A percentile compares a stretch with the other conserved stretches of the same genome.
Conservation (phyloP, 108 stramenopile genomes). For the Cyclostephanos invisitatus region DNA sequence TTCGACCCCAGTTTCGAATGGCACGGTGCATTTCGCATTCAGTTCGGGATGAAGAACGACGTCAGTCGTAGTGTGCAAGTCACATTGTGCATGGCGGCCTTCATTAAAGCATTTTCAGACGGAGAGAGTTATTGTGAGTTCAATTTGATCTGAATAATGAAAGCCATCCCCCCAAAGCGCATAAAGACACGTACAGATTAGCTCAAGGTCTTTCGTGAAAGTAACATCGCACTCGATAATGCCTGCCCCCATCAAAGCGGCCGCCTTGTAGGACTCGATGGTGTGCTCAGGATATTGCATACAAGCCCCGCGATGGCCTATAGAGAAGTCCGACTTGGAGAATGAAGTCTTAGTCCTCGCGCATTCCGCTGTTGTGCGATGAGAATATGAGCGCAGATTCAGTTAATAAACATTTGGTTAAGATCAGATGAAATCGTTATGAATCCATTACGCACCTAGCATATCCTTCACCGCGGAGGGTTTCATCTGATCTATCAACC, state of each 20-base stretch:
- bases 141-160: background rate
- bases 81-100: constrained; percentile 72
- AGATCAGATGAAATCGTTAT: too few relatives aligned
- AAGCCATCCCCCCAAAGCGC: too few relatives aligned
- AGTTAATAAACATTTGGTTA: too few relatives aligned
- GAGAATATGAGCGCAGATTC: background rate
- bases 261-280: constrained; percentile 53
- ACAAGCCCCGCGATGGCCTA: constrained; percentile 78
- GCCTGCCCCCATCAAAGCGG: constrained; percentile 59
- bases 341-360: constrained; percentile 42
- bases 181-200: constrained; percentile 47
- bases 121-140: background rate
- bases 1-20: constrained; percentile 44
- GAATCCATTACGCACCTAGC: constrained; percentile 48
- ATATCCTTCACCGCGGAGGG: constrained; percentile 47
- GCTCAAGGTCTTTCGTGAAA: constrained; percentile 68
- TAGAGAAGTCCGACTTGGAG: constrained; percentile 57
- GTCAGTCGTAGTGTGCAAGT: constrained; percentile 75
- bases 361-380: constrained; percentile 35
- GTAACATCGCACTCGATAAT: constrained; percentile 85
- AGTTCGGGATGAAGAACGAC: constrained; percentile 59
- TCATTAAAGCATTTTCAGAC: background rate
- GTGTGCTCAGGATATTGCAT: constrained; percentile 73
- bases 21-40: constrained; percentile 71
- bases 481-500: constrained; percentile 59